phyloP scores from a whole-genome alignment of 306 rosid species.

The Quercus variabilis region DNA sequence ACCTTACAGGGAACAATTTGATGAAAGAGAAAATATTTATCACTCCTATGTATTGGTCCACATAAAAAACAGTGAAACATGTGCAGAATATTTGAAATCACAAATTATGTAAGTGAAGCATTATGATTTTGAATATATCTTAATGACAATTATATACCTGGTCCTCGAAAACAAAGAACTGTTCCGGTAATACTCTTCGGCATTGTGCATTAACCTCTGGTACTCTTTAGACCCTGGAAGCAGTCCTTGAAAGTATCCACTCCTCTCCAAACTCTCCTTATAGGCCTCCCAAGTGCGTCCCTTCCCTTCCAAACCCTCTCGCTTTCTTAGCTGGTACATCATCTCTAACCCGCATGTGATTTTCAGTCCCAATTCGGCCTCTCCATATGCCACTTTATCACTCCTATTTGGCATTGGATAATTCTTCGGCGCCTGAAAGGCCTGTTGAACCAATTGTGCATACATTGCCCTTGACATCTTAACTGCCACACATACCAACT shows the following conservation, averaged over 20 bases:
- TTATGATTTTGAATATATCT: neutral
- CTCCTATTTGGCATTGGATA: slow-evolving; percentile 63
- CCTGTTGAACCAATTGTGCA: slow-evolving; percentile 81
- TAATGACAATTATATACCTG: slow-evolving; percentile 39
- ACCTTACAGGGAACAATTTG: too few relatives aligned
- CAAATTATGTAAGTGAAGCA: neutral
- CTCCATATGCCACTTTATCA: slow-evolving; percentile 29
- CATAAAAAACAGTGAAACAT: too few relatives aligned
- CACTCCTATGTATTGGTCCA: too few relatives aligned
- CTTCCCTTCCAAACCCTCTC: slow-evolving; percentile 70
- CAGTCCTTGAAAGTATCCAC: slow-evolving; percentile 74
- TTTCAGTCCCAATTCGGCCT: slow-evolving; percentile 90
- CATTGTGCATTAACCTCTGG: slow-evolving; percentile 72
- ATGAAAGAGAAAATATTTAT: too few relatives aligned
- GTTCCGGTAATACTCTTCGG: slow-evolving; percentile 60
- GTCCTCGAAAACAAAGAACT: slow-evolving; percentile 55
- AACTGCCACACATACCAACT: slow-evolving; percentile 54
- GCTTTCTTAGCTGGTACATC: slow-evolving; percentile 78
- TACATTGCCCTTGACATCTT: slow-evolving; percentile 96
- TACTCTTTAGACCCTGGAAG: slow-evolving; percentile 77
- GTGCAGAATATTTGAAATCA: neutral
- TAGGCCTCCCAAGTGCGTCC: slow-evolving; percentile 75
- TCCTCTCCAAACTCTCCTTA: slow-evolving; percentile 61
- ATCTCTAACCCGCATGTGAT: slow-evolving; percentile 91
- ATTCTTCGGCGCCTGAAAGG: slow-evolving; percentile 76